These are phyloP conservation scores for Apiotrichum porosum DNA, from an alignment of 1,284 basidiomycete species.

Conservation along the genomic window DNA sequence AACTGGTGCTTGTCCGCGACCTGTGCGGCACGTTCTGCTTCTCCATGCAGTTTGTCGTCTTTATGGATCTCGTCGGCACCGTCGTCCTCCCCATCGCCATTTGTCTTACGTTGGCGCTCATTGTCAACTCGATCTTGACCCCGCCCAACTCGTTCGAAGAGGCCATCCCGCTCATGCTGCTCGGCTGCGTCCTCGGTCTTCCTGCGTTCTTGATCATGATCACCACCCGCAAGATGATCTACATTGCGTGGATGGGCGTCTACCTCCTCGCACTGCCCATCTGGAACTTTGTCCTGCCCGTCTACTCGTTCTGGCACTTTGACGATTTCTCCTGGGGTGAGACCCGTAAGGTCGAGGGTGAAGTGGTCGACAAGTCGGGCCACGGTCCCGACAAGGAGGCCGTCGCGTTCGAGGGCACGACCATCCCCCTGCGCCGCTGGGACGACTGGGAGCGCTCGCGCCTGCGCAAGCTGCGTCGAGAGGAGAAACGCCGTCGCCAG, in stretches of 20 bases:
- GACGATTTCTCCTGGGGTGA: constrained; percentile 96
- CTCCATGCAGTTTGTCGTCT: constrained; percentile 96
- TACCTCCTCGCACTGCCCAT: constrained; percentile 88
- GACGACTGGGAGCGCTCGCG: constrained; percentile 99
- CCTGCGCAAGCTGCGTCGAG: constrained; percentile 81
- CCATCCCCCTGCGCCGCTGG: constrained; percentile 88
- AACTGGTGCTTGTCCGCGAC: constrained; percentile 92
- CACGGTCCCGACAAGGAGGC: constrained; percentile 63
- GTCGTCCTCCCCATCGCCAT: constrained; percentile 94
- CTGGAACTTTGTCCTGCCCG: constrained; percentile 90
- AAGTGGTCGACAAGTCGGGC: constrained; percentile 57
- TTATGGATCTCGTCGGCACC: constrained; percentile 97
- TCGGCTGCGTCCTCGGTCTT: constrained; percentile 85
- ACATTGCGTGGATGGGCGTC: constrained; percentile 96
- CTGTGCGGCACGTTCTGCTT: constrained; percentile 95
- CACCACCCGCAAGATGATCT: constrained; percentile 89
- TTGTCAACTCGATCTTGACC: constrained; percentile 71
- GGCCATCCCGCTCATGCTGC: constrained; percentile 88
- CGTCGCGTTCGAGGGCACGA: constrained; percentile 55
- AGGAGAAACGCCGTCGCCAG: constrained; percentile 75
- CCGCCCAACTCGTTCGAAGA: constrained; percentile 84
- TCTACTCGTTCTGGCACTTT: constrained; percentile 99
- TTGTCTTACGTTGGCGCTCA: constrained; percentile 79
- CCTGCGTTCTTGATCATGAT: constrained; percentile 89
- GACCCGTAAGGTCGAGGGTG: constrained; percentile 94